Conservation (phyloP, 768 basidiomycete genomes). For the Agaricus subrufescens region DNA sequence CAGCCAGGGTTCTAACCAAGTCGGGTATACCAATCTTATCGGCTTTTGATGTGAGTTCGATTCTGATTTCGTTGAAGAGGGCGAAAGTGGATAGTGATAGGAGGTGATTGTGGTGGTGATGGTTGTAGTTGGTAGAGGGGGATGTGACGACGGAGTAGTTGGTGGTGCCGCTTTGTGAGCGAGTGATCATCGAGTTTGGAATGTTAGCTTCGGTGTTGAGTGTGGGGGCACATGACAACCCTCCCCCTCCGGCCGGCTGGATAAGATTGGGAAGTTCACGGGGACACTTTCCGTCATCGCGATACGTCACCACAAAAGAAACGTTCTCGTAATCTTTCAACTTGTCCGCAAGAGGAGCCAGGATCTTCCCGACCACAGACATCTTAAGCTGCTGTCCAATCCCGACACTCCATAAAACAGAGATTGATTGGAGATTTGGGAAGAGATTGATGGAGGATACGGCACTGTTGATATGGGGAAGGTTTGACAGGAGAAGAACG, state of each 20-base stretch:
- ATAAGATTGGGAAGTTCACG: neutral
- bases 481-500: neutral
- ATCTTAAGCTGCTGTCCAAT: conserved; percentile 6
- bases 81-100: neutral
- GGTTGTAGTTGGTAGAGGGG: neutral
- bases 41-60: conserved; percentile 2
- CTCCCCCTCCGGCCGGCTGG: neutral
- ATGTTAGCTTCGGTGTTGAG: neutral
- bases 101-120: no score
- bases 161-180: neutral
- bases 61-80: conserved; percentile 1
- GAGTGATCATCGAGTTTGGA: neutral
- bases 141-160: neutral
- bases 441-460: neutral
- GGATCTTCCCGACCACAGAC: conserved; percentile 1
- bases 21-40: conserved; percentile 1
- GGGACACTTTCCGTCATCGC: neutral
- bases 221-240: no score
- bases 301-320: neutral
- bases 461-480: neutral
- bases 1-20: neutral
- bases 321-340: neutral
- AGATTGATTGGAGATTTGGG: neutral
- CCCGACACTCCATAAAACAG: conserved; percentile 5
- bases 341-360: conserved; percentile 1